phyloP scores from a whole-genome alignment of 768 basidiomycete genomes.

The Amanita molliuscula region DNA sequence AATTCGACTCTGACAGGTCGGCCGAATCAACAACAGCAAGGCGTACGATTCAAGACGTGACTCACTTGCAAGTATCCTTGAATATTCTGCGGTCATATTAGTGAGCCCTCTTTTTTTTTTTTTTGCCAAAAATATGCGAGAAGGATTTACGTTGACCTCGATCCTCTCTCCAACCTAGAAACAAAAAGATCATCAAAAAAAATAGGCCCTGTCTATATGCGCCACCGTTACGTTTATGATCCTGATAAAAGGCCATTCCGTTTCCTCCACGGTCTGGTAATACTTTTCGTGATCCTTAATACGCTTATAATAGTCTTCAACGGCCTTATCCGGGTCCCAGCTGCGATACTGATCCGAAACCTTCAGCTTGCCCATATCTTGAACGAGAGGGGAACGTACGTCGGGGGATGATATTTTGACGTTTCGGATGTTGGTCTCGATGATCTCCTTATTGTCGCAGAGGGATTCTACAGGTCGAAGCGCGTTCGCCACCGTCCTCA shows the following conservation, averaged over 20 bases:
- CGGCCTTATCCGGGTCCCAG: slow-evolving; percentile 89
- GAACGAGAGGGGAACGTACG: slow-evolving; percentile 34
- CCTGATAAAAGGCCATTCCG: slow-evolving; percentile 87
- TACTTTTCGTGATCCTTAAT: slow-evolving; percentile 79
- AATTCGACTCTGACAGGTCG: slow-evolving; percentile 61
- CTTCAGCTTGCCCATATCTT: not conserved
- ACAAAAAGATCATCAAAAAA: slow-evolving; percentile 1
- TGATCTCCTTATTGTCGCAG: slow-evolving; percentile 88
- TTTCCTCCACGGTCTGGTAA: slow-evolving; percentile 89
- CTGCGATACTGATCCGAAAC: slow-evolving; percentile 57
- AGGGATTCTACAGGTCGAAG: slow-evolving; percentile 53
- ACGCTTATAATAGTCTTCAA: slow-evolving; percentile 85
- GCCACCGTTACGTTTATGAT: slow-evolving; percentile 65
- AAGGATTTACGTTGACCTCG: slow-evolving; percentile 69
- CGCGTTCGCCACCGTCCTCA: no score
- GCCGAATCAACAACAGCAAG: not conserved
- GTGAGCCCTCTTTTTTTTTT: no score
- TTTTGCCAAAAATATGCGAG: not conserved
- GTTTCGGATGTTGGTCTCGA: slow-evolving; percentile 87
- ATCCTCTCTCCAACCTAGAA: slow-evolving; percentile 90
- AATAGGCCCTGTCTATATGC: no score
- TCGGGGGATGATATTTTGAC: slow-evolving; percentile 99
- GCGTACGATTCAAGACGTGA: not conserved
- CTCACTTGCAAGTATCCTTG: slow-evolving; percentile 80
- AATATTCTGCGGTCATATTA: slow-evolving; percentile 44